Percentiles rank a stretch among this genome's conserved stretches.
phyloP scores from a whole-genome alignment of 2,329 filamentous ascomycete genomes.

The Diaporthe nobilis region DNA sequence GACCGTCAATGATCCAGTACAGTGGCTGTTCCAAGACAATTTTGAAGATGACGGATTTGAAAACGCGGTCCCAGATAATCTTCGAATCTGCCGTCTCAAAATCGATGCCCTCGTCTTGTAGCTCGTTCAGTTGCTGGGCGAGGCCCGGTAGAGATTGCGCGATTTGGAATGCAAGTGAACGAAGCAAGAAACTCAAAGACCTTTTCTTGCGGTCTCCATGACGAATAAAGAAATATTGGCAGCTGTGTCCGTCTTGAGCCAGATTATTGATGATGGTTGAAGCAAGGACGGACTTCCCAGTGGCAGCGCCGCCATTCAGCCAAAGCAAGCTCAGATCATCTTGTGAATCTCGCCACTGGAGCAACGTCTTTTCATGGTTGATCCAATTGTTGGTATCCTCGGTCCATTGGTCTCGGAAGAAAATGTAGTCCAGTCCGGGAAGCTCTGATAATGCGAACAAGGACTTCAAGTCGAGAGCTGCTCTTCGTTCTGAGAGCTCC shows the following conservation, averaged over 20 bases:
- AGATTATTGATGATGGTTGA: conserved; percentile 25
- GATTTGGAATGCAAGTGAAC: conserved; percentile 16
- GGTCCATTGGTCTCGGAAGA: conserved; percentile 22
- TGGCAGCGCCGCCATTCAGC: conserved; percentile 14
- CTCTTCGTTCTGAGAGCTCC: conserved; percentile 3
- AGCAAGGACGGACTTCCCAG: conserved; percentile 2
- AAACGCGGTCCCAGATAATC: conserved; percentile 14
- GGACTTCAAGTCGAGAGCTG: conserved; percentile 7
- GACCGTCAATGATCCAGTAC: conserved; percentile 20
- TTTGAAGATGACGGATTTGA: neutral
- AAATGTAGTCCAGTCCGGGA: conserved; percentile 16
- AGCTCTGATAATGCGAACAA: neutral
- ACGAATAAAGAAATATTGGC: conserved; percentile 48
- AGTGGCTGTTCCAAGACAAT: neutral
- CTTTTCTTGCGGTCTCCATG: conserved; percentile 44
- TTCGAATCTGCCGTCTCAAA: neutral
- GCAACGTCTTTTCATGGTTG: neutral
- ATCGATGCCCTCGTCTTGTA: neutral
- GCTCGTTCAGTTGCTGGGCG: neutral
- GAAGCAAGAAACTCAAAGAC: conserved; percentile 1
- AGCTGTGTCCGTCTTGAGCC: conserved; percentile 17
- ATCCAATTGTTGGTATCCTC: conserved; percentile 3
- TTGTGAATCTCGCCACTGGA: neutral
- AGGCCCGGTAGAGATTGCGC: neutral
- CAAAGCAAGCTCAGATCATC: neutral